These are phyloP conservation scores for Aspergillus baeticus DNA, from an alignment of 495 filamentous ascomycete species.

Conservation along the genomic window DNA sequence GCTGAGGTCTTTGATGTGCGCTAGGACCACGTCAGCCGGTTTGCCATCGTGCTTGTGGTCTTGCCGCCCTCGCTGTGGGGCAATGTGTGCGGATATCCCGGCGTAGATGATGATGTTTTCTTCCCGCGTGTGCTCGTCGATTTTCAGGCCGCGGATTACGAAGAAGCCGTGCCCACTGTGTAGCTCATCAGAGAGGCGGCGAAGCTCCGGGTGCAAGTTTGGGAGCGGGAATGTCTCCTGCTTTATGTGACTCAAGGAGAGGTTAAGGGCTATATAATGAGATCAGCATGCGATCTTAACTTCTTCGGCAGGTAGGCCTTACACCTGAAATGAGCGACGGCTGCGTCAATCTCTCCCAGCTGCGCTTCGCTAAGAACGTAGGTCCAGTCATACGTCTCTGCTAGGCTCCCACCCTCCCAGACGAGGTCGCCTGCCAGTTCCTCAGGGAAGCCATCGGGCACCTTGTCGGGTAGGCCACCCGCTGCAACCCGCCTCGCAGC, in stretches of 20 bases:
- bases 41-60: conserved; percentile 22
- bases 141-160: conserved; percentile 53
- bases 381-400: conserved; percentile 45
- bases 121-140: conserved; percentile 41
- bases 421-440: conserved; percentile 49
- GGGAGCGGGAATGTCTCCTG: conserved; percentile 22
- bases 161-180: conserved; percentile 56
- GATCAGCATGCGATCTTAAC: too few species aligned
- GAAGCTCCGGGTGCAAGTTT: conserved; percentile 38
- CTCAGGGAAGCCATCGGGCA: conserved; percentile 53
- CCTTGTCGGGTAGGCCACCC: conserved; percentile 35
- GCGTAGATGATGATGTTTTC: conserved; percentile 61
- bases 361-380: conserved; percentile 47
- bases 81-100: conserved; percentile 60
- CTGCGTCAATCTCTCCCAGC: conserved; percentile 55
- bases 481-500: conserved; percentile 3
- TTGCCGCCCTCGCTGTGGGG: conserved; percentile 55
- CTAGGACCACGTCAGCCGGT: conserved; percentile 21
- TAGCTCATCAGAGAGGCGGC: conserved; percentile 45
- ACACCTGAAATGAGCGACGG: conserved; percentile 51
- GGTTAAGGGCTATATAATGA: too few species aligned
- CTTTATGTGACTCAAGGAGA: not conserved
- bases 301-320: too few species aligned
- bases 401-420: conserved; percentile 56
- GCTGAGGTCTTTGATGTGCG: conserved; percentile 50